phyloP scores from a whole-genome alignment of 805 yeast species.

The Metschnikowia santaceciliae region DNA sequence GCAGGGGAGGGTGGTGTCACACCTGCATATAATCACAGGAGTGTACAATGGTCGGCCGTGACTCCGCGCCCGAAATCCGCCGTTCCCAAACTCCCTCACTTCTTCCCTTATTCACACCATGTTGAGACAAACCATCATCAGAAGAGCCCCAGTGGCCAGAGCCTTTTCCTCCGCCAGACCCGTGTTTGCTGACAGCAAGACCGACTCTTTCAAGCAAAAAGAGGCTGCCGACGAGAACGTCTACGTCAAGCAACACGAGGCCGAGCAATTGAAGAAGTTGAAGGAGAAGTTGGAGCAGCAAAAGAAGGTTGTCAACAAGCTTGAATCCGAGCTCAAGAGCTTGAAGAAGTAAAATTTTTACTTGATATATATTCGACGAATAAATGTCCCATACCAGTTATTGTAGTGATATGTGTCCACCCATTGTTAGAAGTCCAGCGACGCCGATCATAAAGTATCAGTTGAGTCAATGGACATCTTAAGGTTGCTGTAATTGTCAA shows the following conservation, averaged over 20 bases:
- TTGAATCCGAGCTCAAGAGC: slow-evolving; percentile 47
- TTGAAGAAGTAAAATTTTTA: slow-evolving; percentile 42
- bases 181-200: slow-evolving; percentile 6
- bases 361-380: neutral
- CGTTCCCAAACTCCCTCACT: neutral
- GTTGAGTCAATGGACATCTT: no score
- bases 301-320: slow-evolving; percentile 51
- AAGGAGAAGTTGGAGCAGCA: slow-evolving; percentile 75
- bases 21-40: neutral
- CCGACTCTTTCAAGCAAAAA: slow-evolving; percentile 56
- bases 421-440: neutral
- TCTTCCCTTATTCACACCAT: slow-evolving; percentile 5
- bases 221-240: slow-evolving; percentile 89
- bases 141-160: slow-evolving; percentile 14
- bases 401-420: neutral
- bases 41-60: slow-evolving; percentile 2
- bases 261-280: slow-evolving; percentile 75
- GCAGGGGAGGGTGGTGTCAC: no score
- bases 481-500: no score
- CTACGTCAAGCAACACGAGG: slow-evolving; percentile 85
- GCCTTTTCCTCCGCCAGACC: slow-evolving; percentile 15
- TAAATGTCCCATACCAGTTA: neutral
- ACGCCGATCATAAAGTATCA: neutral
- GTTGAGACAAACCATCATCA: slow-evolving; percentile 20
- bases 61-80: neutral